A percentile compares a stretch with the other conserved stretches of the same genome.
These are phyloP conservation scores for Meyerozyma elateridarum DNA, from an alignment of 1,139 yeast genomes.

Conservation along the genomic window DNA sequence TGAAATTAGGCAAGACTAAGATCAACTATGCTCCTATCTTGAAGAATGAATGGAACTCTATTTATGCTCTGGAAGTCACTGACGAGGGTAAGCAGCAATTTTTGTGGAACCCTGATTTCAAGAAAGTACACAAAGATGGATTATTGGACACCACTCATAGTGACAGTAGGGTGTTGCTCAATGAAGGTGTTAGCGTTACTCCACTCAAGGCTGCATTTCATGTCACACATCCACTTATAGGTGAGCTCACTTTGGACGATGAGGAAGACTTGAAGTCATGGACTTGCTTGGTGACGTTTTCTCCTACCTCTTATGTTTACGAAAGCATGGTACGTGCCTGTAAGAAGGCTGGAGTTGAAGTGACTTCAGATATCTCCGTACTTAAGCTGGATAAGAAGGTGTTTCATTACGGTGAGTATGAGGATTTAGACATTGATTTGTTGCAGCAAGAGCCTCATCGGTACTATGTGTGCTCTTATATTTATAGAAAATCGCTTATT, in stretches of 20 bases:
- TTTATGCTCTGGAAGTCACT: constrained; percentile 31
- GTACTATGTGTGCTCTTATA: constrained; percentile 74
- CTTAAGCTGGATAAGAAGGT: constrained; percentile 21
- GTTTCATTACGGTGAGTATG: constrained; percentile 88
- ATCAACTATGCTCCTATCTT: constrained; percentile 72
- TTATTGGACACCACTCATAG: constrained; percentile 47
- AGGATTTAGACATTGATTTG: constrained; percentile 74
- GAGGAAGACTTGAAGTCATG: constrained; percentile 14
- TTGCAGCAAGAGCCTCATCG: constrained; percentile 30
- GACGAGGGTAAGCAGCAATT: constrained; percentile 36
- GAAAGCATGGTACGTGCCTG: constrained; percentile 49
- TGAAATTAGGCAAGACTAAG: constrained; percentile 50
- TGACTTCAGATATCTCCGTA: constrained; percentile 12
- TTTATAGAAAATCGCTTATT: constrained; percentile 81
- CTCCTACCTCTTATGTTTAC: constrained; percentile 49
- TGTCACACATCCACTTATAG: constrained; percentile 48
- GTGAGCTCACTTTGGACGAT: constrained; percentile 46
- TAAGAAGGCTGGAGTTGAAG: constrained; percentile 16
- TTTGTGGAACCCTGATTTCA: constrained; percentile 83
- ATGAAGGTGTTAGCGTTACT: constrained; percentile 64
- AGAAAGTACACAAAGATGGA: constrained; percentile 59
- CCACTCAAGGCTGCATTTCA: constrained; percentile 76
- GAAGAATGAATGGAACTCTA: constrained; percentile 73
- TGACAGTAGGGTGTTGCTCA: constrained; percentile 51
- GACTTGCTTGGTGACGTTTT: constrained; percentile 28